Conservation (phyloP, 495 filamentous ascomycete species). For the Hyaloscypha variabilis region DNA sequence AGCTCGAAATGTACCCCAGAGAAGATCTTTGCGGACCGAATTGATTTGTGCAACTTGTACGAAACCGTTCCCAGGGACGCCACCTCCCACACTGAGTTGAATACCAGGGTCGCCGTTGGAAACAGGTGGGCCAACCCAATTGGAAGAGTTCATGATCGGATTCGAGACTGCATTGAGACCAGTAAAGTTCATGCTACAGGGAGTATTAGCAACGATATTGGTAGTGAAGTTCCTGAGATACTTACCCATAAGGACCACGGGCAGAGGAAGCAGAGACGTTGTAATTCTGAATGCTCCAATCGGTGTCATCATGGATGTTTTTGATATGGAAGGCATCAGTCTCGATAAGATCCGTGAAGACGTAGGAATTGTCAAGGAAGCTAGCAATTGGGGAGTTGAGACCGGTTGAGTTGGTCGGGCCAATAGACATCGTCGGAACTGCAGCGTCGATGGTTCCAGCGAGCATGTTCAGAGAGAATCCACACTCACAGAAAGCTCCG, state of each 20-base stretch:
- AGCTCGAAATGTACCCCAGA: slow-evolving; percentile 67
- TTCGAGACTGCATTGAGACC: slow-evolving; percentile 57
- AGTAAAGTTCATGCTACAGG: slow-evolving; percentile 42
- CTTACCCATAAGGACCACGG: slow-evolving; percentile 66
- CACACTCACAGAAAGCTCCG: slow-evolving; percentile 62
- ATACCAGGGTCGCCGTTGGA: slow-evolving; percentile 58
- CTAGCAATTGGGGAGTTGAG: too few relatives aligned
- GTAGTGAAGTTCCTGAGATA: neutral
- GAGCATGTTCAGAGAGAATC: slow-evolving; percentile 51
- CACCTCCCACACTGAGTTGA: slow-evolving; percentile 58
- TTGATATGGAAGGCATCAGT: slow-evolving; percentile 64
- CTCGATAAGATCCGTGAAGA: slow-evolving; percentile 72
- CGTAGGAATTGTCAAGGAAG: slow-evolving; percentile 39
- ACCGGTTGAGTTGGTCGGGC: too few relatives aligned
- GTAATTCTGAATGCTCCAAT: slow-evolving; percentile 68
- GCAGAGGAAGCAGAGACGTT: slow-evolving; percentile 53
- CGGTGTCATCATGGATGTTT: slow-evolving; percentile 49
- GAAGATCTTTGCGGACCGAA: slow-evolving; percentile 56
- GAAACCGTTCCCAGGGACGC: slow-evolving; percentile 44
- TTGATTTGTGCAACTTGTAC: slow-evolving; percentile 64
- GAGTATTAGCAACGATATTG: neutral
- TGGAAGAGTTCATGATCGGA: slow-evolving; percentile 40
- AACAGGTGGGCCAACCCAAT: slow-evolving; percentile 41
- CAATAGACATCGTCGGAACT: too few relatives aligned
- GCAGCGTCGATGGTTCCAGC: too few relatives aligned